phyloP scores from a whole-genome alignment of 208 protist genomes.

The Crithidia bombi region DNA sequence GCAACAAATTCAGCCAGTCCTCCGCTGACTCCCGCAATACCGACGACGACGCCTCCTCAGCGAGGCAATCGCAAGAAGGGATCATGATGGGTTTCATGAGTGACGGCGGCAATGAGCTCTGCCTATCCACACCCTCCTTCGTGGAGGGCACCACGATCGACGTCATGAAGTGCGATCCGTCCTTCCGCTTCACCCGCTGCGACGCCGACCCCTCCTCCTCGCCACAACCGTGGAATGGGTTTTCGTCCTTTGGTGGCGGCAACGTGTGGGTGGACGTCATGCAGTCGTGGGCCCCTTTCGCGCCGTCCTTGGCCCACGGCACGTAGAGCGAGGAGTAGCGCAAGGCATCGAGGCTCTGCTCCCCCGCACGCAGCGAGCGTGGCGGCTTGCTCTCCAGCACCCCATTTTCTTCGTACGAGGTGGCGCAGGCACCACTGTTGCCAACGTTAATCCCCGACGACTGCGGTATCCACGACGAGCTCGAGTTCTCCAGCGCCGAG shows the following conservation, averaged over 20 bases:
- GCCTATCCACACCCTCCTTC: neutral
- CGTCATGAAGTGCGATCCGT: neutral
- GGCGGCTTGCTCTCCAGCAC: slow-evolving; percentile 1
- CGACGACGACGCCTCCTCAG: slow-evolving; percentile 1
- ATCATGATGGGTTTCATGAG: slow-evolving; percentile 14
- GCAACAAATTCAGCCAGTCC: slow-evolving; percentile 21
- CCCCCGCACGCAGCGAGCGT: neutral
- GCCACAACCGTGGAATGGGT: neutral
- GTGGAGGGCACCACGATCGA: neutral
- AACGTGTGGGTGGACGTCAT: slow-evolving; percentile 19
- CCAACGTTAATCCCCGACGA: neutral
- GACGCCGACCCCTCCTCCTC: neutral
- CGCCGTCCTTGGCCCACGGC: slow-evolving; percentile 3
- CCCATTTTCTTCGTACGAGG: slow-evolving; percentile 14
- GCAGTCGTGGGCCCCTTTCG: neutral
- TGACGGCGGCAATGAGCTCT: slow-evolving; percentile 4
- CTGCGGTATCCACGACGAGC: slow-evolving; percentile 20
- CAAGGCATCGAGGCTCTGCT: slow-evolving; percentile 11
- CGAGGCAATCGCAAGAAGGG: neutral
- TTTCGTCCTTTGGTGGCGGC: slow-evolving; percentile 9
- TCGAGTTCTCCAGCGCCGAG: slow-evolving; percentile 18
- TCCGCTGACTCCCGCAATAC: slow-evolving; percentile 18
- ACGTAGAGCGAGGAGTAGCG: slow-evolving; percentile 2
- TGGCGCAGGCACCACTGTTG: neutral
- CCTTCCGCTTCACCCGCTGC: neutral